A percentile compares a stretch with the other conserved stretches of the same genome.
These are phyloP conservation scores for Brassica hybrid DNA, from an alignment of 441 rosid genomes.

Conservation along the genomic window DNA sequence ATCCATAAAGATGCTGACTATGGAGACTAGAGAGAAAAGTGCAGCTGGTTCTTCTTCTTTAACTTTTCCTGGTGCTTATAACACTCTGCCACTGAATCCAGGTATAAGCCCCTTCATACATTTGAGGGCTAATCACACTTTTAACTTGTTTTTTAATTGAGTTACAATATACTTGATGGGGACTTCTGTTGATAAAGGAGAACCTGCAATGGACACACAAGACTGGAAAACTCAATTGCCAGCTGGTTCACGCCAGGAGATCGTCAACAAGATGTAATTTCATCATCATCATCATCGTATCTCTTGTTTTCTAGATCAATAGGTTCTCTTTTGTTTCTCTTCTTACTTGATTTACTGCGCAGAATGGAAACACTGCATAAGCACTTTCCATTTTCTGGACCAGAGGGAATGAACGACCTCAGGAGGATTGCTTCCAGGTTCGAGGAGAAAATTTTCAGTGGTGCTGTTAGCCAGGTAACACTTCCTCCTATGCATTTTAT, in stretches of 20 bases:
- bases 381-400: constrained; percentile 60
- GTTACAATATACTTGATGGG: neutral
- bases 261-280: constrained; percentile 77
- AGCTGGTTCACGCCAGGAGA: constrained; percentile 62
- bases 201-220: neutral
- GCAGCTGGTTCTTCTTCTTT: constrained; percentile 42
- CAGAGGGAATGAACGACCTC: constrained; percentile 57
- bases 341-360: neutral
- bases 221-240: constrained; percentile 82
- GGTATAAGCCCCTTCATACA: neutral
- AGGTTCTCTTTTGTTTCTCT: too few relatives aligned
- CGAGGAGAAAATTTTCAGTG: constrained; percentile 59
- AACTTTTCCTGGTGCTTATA: constrained; percentile 40
- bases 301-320: neutral
- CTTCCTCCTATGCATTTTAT: neutral
- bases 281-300: constrained; percentile 8
- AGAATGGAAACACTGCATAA: constrained; percentile 68
- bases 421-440: constrained; percentile 57
- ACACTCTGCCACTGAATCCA: neutral
- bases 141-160: too few relatives aligned
- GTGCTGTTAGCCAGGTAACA: constrained; percentile 59
- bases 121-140: too few relatives aligned
- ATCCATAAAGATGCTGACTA: constrained; percentile 80
- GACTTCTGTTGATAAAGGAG: neutral
- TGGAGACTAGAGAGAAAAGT: constrained; percentile 49